phyloP scores from a whole-genome alignment of 2,329 filamentous ascomycete genomes.

The Epichloe scottii region DNA sequence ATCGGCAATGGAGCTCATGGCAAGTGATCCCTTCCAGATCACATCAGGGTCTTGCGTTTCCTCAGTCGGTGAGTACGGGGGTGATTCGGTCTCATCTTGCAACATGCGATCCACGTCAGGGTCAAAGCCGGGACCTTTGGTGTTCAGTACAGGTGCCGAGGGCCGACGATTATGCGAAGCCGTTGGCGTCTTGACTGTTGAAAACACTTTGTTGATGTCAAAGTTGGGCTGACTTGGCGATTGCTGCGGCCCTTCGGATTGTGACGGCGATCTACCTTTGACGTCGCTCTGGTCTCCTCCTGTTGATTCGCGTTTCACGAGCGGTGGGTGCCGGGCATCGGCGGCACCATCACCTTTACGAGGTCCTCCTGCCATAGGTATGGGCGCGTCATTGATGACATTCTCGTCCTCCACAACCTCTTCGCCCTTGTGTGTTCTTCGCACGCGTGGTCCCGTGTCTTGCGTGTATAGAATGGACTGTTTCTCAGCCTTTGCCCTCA shows the following conservation, averaged over 20 bases:
- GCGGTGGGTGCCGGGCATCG: slow-evolving; percentile 9
- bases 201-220: slow-evolving; percentile 78
- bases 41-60: slow-evolving; percentile 53
- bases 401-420: slow-evolving; percentile 73
- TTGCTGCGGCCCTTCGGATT: slow-evolving; percentile 32
- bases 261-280: slow-evolving; percentile 24
- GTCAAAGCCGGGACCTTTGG: slow-evolving; percentile 56
- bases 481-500: slow-evolving; percentile 68
- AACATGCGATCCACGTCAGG: slow-evolving; percentile 83
- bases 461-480: slow-evolving; percentile 74
- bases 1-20: slow-evolving; percentile 66
- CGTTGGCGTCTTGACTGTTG: slow-evolving; percentile 65
- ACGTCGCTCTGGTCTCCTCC: slow-evolving; percentile 16
- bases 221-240: slow-evolving; percentile 51
- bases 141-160: slow-evolving; percentile 32
- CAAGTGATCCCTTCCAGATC: slow-evolving; percentile 65
- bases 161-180: slow-evolving; percentile 32
- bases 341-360: slow-evolving; percentile 4
- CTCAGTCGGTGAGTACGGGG: slow-evolving; percentile 73
- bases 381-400: slow-evolving; percentile 24
- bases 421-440: slow-evolving; percentile 89
- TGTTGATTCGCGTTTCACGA: slow-evolving; percentile 24
- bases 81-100: slow-evolving; percentile 67
- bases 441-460: slow-evolving; percentile 58
- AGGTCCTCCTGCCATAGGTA: slow-evolving; percentile 14